phyloP scores from a whole-genome alignment of 2,329 filamentous ascomycete species.

The Annulohypoxylon truncatum region DNA sequence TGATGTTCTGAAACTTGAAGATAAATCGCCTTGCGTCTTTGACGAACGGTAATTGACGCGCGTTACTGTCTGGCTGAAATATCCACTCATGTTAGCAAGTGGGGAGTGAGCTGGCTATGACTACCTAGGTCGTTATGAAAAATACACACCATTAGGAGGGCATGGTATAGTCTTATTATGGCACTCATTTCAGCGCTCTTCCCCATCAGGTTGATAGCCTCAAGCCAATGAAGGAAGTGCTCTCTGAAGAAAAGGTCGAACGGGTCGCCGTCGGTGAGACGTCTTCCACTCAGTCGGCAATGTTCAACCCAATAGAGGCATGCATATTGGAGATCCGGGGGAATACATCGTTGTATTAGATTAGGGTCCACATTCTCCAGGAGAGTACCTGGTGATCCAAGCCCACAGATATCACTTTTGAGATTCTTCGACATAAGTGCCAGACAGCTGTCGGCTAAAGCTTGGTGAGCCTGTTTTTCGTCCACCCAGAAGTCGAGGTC shows the following conservation, averaged over 20 bases:
- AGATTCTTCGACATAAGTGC: slow-evolving; percentile 49
- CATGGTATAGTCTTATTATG: not conserved
- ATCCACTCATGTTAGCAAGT: not conserved
- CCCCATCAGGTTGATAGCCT: slow-evolving; percentile 49
- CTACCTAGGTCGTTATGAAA: not conserved
- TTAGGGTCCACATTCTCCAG: slow-evolving; percentile 1
- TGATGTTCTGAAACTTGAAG: not conserved
- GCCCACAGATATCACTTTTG: slow-evolving; percentile 52
- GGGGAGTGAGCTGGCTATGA: too few species aligned
- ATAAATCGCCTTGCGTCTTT: not conserved
- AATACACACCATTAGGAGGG: not conserved
- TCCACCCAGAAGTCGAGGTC: slow-evolving; percentile 52
- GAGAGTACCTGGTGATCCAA: not conserved
- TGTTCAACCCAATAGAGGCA: slow-evolving; percentile 50
- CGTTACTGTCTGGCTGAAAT: not conserved
- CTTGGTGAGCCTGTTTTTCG: slow-evolving; percentile 48
- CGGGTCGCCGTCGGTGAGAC: slow-evolving; percentile 42
- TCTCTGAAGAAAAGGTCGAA: slow-evolving; percentile 47
- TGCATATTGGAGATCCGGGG: slow-evolving; percentile 41
- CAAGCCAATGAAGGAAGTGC: slow-evolving; percentile 52
- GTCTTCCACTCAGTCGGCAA: slow-evolving; percentile 38
- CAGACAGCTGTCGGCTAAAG: slow-evolving; percentile 41
- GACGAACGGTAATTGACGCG: not conserved
- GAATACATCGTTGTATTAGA: slow-evolving; percentile 26
- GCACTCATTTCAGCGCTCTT: slow-evolving; percentile 13